Base-by-base conservation (phyloP, 176 grass and related monocot species). In the Zoysia pacifica region DNA sequence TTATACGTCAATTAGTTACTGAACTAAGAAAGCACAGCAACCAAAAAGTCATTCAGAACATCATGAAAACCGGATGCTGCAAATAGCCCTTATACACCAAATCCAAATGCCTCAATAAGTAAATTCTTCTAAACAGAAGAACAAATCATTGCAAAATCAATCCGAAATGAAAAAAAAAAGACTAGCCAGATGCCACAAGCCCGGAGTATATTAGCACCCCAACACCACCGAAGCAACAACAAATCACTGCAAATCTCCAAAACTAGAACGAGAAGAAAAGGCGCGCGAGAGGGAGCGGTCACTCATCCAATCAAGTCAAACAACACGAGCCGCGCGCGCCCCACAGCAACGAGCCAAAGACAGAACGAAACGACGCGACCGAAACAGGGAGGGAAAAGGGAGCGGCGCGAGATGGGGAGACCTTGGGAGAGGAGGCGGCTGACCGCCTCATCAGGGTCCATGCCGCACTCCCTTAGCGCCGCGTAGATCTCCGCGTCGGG, bases 401-500 rank as follows among this genome's bases (percentile, higher is more conserved):
- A 6, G 36, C 72, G 55, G 65, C 41, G 19, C 53, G 54, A 76
- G 76, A 71, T n/a, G 48, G 16, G 28, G 28, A 28, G 48, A 94
- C 96, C 96, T 93, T 99, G 96, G 69, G 92, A 85, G 61, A 99
- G 90, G n/a, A 99, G 90, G 45, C 96, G 88, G 74, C 93, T 88
- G 84, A 95, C 90, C 55, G 96, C 84, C 72, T 92, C 90, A 83
- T 99, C 82, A 14, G 90, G 90, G 96, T 99, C 88, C 96, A 99
- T 99, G 85, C 81, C 86, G 88, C 96, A 95, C 70, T 99, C 96
- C 9, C 91, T 89, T 53, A 98, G 91, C 90, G 91, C 86, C 44
- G 92, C 86, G 81, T 99, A 99, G 96, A 99, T 99, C 96, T 95
- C 96, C 78, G 88, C 62, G 8, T 99, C 92, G 7, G 96, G 79